phyloP scores from a whole-genome alignment of 306 rosid genomes.

The Dryas alaskensis region DNA sequence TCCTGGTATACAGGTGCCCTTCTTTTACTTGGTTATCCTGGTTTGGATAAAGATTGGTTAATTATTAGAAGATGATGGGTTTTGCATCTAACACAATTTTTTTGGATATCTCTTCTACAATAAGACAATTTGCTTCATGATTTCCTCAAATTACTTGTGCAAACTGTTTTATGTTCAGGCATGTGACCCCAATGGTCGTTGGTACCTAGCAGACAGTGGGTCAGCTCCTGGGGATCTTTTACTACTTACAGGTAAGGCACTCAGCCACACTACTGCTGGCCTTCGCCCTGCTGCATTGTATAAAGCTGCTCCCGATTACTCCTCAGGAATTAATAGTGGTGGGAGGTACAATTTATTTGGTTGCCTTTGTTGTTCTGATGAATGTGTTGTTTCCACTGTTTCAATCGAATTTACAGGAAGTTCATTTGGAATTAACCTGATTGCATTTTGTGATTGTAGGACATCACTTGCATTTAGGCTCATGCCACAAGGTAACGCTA shows the following conservation, averaged over 20 bases:
- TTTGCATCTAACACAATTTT: not conserved
- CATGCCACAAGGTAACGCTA: slow-evolving; percentile 93
- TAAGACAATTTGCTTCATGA: not conserved
- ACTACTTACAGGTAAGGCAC: slow-evolving; percentile 88
- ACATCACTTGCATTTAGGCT: slow-evolving; percentile 91
- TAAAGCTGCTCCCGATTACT: slow-evolving; percentile 65
- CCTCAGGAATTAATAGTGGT: slow-evolving; percentile 47
- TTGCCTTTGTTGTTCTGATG: slow-evolving; percentile 11
- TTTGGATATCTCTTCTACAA: not conserved
- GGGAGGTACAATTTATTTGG: slow-evolving; percentile 58
- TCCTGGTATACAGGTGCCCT: slow-evolving; percentile 91
- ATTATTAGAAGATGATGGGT: slow-evolving; percentile 2
- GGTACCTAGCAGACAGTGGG: slow-evolving; percentile 84
- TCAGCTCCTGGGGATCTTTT: slow-evolving; percentile 86
- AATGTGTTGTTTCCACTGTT: slow-evolving; percentile 20
- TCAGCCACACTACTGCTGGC: slow-evolving; percentile 91
- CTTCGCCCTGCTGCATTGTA: slow-evolving; percentile 82
- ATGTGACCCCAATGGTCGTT: slow-evolving; percentile 89
- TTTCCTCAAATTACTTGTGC: slow-evolving; percentile 1
- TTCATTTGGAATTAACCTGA: slow-evolving; percentile 36
- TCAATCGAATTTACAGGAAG: slow-evolving; percentile 19
- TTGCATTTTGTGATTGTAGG: slow-evolving; percentile 62
- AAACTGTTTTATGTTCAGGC: slow-evolving; percentile 52
- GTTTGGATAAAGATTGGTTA: not conserved
- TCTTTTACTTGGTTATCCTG: slow-evolving; percentile 28